Base-by-base conservation (phyloP, 2,329 filamentous ascomycete species). In the Hypoxylon sp. region DNA sequence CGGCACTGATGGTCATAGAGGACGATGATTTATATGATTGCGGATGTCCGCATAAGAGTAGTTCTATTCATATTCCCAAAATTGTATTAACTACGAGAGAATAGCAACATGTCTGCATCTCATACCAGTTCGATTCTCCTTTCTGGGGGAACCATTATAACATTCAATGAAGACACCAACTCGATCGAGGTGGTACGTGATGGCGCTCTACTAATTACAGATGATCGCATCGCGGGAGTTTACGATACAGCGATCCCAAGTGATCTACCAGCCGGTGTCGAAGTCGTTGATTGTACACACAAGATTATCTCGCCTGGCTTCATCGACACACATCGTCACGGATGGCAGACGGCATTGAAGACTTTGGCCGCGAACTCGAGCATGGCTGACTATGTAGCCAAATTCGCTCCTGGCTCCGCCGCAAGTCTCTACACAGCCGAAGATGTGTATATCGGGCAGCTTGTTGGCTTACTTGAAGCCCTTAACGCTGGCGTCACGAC, bases 231-330 rank as follows among this genome's bases (percentile, higher is more conserved):
- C 31, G 57, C 62, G 1, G 62, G 58, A 5, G 64, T 73, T 31
- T 69, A 66, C 38, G 35, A 61, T 2, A 52, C 56, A 16, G 53
- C 64, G 11, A 36, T 41, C 4, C 57, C 61, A 2, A 46, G 54
- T 16, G 59, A 55, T 13, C 20, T 71, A 3, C 65, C 67, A 1
- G 32, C 50, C 0, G 65, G 67, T 12, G 69, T 69, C 1, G 69
- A 79, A 40, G 53, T 74, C 1, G 67, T 83, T n/a, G 74, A 83
- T 55, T 75, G 74, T 27, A 72, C 71, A 0, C 69, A 74, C 42
- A 78, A 80, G 59, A 83, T 82, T 50, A 70, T 83, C 41, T 74
- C 74, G 0, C 78, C 80, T 0, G 80, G 81, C 6, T 82, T 84
- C 63, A 70, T 84, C 49, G 78, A 83, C 63, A 83, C 79, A 0